Base-by-base conservation (phyloP, 352 stramenopile species). In the Saprolegnia parasitica region DNA sequence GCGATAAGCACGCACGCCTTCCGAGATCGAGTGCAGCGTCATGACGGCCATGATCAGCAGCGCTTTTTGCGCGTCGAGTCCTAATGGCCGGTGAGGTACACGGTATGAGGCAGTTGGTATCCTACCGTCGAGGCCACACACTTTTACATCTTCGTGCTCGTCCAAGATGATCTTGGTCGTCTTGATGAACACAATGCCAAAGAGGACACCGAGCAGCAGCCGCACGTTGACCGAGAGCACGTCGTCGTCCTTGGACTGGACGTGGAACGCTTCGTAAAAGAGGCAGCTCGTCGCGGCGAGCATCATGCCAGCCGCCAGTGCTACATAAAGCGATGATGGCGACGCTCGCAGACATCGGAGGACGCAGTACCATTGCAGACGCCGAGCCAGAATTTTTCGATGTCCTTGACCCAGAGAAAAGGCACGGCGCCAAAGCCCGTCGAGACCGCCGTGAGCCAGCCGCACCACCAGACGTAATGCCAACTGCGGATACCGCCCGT, bases 21-120 rank as follows among this genome's bases (percentile, higher is more conserved):
- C 97, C 20, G 94, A 97, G 67, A 99, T 97, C 1, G 94, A 98
- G 84, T 99, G 97, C 58, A 99, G 79, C 24, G 95, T 99, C 97
- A 99, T 99, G 32, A 99, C 96, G 24, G 97, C 97, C 78, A 99
- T 97, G 74, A 99, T 98, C 21, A 99, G 76, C 45, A 99, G 75
- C 46, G 97, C 88, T 72, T 96, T 96, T 65, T 88, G 86, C 20
- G 91, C 91, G 76, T 98, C 88, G 37, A 97, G 74, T 26, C 81
- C 79, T 68, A 75, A 16, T 85, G 54, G n/a, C 75, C 73, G 42
- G 1, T 60, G 16, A 6, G 23, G 16, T 10, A 35, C 4, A 13
- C 62, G 32, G 0, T 37, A 0, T 68, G 40, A 18, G n/a, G 58
- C n/a, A 18, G 18, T 16, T 0, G 26, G 18, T 21, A 47, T 68